phyloP scores from a whole-genome alignment of 495 filamentous ascomycete genomes.

The Penicillium egyptiacum region DNA sequence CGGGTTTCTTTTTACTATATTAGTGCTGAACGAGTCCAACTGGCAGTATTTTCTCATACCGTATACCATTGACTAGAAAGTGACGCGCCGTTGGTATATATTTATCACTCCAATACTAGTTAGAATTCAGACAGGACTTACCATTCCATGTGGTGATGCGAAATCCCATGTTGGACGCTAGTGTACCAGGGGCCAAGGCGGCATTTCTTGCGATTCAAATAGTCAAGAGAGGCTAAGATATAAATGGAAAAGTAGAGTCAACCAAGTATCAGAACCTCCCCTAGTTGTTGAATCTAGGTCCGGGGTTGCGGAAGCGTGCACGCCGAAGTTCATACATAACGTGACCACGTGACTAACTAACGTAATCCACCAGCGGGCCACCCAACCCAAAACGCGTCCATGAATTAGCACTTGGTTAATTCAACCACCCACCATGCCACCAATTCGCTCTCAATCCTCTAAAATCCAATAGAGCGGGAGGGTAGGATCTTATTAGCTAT shows the following conservation, averaged over 20 bases:
- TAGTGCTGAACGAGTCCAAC: neutral
- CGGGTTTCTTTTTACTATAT: slow-evolving; percentile 64
- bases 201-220: slow-evolving; percentile 19
- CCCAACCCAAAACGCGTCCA: no score
- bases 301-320: neutral
- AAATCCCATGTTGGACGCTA: slow-evolving; percentile 58
- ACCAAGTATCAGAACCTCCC: neutral
- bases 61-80: slow-evolving; percentile 82
- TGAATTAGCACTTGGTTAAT: no score
- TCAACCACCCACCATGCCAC: no score
- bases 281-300: neutral
- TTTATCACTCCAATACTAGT: neutral
- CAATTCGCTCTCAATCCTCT: no score
- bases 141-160: slow-evolving; percentile 92
- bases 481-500: neutral
- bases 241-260: neutral
- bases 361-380: no score
- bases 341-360: slow-evolving; percentile 30
- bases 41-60: slow-evolving; percentile 47
- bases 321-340: neutral
- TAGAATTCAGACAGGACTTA: slow-evolving; percentile 35
- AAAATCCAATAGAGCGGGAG: no score
- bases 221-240: neutral
- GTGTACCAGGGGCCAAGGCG: neutral
- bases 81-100: slow-evolving; percentile 12